Conservation (phyloP, 805 yeast species). For the Candida dendrica region DNA sequence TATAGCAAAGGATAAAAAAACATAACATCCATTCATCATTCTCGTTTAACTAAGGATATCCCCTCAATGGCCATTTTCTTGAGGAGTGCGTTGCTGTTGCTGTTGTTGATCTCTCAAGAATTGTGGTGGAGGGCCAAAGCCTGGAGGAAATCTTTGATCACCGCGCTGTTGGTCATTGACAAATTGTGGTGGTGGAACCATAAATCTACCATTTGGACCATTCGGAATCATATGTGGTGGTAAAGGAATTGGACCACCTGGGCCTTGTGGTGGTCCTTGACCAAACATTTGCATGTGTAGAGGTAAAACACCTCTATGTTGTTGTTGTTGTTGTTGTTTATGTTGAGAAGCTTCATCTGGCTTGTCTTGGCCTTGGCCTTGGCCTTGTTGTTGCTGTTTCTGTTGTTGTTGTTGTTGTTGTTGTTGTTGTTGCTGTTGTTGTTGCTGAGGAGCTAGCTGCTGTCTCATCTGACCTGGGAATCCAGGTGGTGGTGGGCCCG, state of each 20-base stretch:
- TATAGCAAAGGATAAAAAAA: not conserved
- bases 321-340: not conserved
- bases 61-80: no score
- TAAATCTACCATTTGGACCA: not conserved
- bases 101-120: not conserved
- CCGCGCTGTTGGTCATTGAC: no score
- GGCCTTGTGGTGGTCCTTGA: not conserved
- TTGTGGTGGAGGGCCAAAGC: not conserved
- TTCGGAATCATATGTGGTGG: not conserved
- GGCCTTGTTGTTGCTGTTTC: no score
- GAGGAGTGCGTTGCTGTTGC: not conserved
- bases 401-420: conserved; percentile 6
- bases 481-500: conserved; percentile 16
- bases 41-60: not conserved
- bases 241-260: not conserved
- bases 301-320: not conserved
- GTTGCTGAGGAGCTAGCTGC: conserved; percentile 3
- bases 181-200: not conserved
- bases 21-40: not conserved
- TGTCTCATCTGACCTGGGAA: conserved; percentile 5
- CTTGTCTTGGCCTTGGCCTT: conserved; percentile 3
- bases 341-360: not conserved
- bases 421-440: conserved; percentile 4
- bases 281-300: not conserved
- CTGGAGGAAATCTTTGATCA: not conserved